Evolutionary conservation across 2,329 filamentous ascomycete genomes (phyloP), one percentile per base, ranked within the genome.

Genomic region (Dissoconium aciculare): DNA sequence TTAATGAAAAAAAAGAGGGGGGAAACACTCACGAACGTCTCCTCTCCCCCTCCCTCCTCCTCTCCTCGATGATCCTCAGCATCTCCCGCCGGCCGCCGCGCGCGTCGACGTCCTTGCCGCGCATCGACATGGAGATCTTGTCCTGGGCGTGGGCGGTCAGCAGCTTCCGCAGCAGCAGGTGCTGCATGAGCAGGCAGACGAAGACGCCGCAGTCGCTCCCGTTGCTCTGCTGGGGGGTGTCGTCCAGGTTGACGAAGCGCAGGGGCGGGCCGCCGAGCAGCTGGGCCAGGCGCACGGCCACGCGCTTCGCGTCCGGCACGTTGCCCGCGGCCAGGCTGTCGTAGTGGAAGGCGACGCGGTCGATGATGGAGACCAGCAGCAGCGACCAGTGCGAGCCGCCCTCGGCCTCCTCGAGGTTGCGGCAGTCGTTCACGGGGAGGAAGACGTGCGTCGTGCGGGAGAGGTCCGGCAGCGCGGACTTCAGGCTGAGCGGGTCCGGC

Each of bases 301-400:
- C 78, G 1, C 69, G 60, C 30, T 69, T 66, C 1, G 82, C 89
- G 42, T 91, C 80, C 25, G 66, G 59, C 37, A 71, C 69, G 56
- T 98, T 95, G 23, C 72, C 69, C 2, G 75, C 74, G 2, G 71
- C 69, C 15, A 95, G 65, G 1, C 78, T 87, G 58, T 98, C 89
- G 59, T 98, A 98, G 62, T 98, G 89, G 55, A 98, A 98, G 0
- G 87, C 82, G 2, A 93, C 74, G 5, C 82, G 75, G 51, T 98
- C 89, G 29, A 92, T 74, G 24, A 84, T 69, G 9, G 77, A 84
- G 17, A 98, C 85, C 2, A 98, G 70, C 1, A 98, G 72, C 0
- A 98, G 63, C 0, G 83, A 92, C 89, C 89, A 98, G 55, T 98
- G 89, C 3, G 78, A 80, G 23, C 89, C 89, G 24, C 81, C 83